Evolutionary conservation across 805 yeast genomes (phyloP), one percentile per base, ranked within the genome.

Genomic region (Tetrapisispora pingtungensis): DNA sequence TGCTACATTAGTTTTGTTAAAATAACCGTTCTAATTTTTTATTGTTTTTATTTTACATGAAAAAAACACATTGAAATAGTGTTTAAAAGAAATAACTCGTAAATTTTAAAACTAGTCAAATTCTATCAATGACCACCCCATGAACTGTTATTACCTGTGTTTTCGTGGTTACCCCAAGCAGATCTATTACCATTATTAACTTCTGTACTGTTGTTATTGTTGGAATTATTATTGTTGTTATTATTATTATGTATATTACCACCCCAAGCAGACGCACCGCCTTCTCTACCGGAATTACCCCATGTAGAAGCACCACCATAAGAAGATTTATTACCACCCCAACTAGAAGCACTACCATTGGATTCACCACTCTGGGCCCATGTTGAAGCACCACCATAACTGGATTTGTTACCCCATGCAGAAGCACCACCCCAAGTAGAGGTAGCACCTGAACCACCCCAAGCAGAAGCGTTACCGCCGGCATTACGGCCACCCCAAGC

Each of bases 371-470:
- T 65, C 14, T 67, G 60, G 12, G 64, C 66, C 68, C 69, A 56
- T 22, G 77, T 70, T 3, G 78, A 72, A 7, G 76, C 75, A 19
- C 76, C 76, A 48, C 73, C 73, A 67, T 71, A 69, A 41, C 53
- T 54, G 10, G 65, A 61, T 42, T 59, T 61, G 45, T 57, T 61
- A 42, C 65, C 65, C 66, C 66, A 62, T 22, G 64, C 56, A 33
- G 62, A 62, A 44, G 54, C 67, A 57, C 64, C 75, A 55, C 66
- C 68, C 67, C 66, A 49, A 36, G 63, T 57, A 33, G 67, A 57
- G 17, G 66, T 59, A 22, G 64, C 65, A 43, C 66, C 65, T n/a
- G 58, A 49, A 45, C 65, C 64, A 36, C 69, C 68, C 59, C 75
- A 72, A 6, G 73, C 64, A 31, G 73, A 64, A 26, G 73, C 69